Percentiles rank a stretch among this genome's conserved stretches.
phyloP scores from a whole-genome alignment of 306 rosid genomes.

The Prunus persica region Prunus_persica_NCBIv2 NC_034009.1:28829501-28830000 shows the following conservation, averaged over 20 bases:
- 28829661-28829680: conserved; percentile 57
- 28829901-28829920: background rate
- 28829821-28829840: conserved; percentile 91
- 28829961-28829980: conserved; percentile 24
- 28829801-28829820: conserved; percentile 81
- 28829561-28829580: conserved; percentile 37
- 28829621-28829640: conserved; percentile 66
- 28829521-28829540: conserved; percentile 42
- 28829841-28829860: conserved; percentile 95
- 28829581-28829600: conserved; percentile 70
- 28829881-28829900: background rate
- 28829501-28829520: conserved; percentile 55
- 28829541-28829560: conserved; percentile 28
- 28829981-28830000: conserved; percentile 99
- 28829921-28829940: background rate
- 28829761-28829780: conserved; percentile 56
- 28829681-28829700: conserved; percentile 93
- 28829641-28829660: conserved; percentile 49
- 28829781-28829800: conserved; percentile 84
- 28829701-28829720: conserved; percentile 70
- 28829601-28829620: conserved; percentile 56
- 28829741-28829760: conserved; percentile 53
- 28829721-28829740: conserved; percentile 73
- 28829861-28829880: conserved; percentile 32
- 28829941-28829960: background rate